Conservation (phyloP, 2,329 filamentous ascomycete genomes). For the Fusarium virguliforme region DNA sequence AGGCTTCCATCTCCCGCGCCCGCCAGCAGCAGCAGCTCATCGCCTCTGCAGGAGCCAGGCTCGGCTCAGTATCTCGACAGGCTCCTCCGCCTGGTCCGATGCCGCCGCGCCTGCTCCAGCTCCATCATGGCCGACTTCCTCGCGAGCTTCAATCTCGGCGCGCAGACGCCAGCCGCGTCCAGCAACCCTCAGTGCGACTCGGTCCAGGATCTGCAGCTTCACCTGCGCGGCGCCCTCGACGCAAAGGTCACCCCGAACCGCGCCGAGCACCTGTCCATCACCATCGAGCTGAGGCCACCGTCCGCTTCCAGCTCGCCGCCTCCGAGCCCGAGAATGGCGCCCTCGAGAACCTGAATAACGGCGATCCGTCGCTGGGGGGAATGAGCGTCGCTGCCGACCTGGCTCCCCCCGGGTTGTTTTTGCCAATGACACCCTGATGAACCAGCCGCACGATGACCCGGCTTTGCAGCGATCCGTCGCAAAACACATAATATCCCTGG, state of each 20-base stretch:
- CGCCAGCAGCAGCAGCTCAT: constrained; percentile 9
- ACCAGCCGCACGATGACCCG: constrained; percentile 66
- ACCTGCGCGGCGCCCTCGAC: constrained; percentile 61
- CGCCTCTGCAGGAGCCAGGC: constrained; percentile 40
- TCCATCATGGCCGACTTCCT: constrained; percentile 59
- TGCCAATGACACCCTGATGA: constrained; percentile 64
- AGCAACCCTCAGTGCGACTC: constrained; percentile 53
- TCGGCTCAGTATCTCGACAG: constrained; percentile 34
- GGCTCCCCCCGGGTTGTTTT: constrained; percentile 58
- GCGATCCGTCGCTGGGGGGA: constrained; percentile 57
- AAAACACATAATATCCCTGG: constrained; percentile 62
- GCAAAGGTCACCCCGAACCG: constrained; percentile 64
- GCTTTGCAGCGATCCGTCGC: constrained; percentile 66
- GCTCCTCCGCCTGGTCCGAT: constrained; percentile 39
- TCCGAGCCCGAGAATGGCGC: constrained; percentile 58
- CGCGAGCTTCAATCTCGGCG: constrained; percentile 56
- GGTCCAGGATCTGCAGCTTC: constrained; percentile 63
- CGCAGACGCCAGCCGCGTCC: constrained; percentile 43
- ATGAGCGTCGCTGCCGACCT: constrained; percentile 28
- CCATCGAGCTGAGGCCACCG: constrained; percentile 63
- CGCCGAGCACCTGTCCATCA: constrained; percentile 66
- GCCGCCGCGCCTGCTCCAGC: constrained; percentile 13
- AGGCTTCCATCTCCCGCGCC: constrained; percentile 19
- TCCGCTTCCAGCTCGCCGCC: constrained; percentile 61
- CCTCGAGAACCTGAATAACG: constrained; percentile 53